These are phyloP conservation scores for Schizochytrium sp. DNA, from an alignment of 108 stramenopile species.

Conservation along the genomic window DNA sequence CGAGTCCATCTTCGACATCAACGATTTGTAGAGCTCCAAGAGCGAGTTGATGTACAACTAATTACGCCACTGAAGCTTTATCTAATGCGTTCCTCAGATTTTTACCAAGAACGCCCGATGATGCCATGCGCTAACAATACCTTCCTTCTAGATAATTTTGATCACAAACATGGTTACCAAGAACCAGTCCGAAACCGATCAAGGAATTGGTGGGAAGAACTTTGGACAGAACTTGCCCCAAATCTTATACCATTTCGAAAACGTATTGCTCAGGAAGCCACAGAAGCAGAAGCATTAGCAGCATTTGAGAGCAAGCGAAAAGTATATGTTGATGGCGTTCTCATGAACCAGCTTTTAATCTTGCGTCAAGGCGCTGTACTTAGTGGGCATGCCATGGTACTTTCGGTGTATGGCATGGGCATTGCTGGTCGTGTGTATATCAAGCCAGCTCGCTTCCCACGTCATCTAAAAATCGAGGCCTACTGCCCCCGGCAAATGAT, in stretches of 20 bases:
- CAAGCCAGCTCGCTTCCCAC: constrained; percentile 20
- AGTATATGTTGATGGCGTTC: not conserved
- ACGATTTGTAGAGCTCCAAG: not conserved
- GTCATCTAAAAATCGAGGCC: constrained; percentile 36
- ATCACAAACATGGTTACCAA: constrained; percentile 36
- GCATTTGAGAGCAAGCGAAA: not conserved
- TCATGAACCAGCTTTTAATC: not conserved
- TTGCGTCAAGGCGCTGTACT: constrained; percentile 18
- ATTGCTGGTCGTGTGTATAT: constrained; percentile 31
- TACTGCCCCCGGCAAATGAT: constrained; percentile 22
- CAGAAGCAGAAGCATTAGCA: not conserved
- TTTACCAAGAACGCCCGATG: constrained; percentile 42
- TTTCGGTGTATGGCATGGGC: constrained; percentile 57
- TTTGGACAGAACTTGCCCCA: constrained; percentile 38
- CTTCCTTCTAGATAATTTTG: constrained; percentile 47
- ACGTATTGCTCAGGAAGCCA: not conserved
- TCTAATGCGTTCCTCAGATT: not conserved
- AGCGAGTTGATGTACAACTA: not conserved
- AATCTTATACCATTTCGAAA: not conserved
- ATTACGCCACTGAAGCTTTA: constrained; percentile 20
- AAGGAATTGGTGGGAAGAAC: constrained; percentile 19
- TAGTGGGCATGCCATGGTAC: not conserved
- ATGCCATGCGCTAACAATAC: constrained; percentile 35
- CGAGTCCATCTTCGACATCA: not conserved
- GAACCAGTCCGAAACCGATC: constrained; percentile 45